Base-by-base conservation (phyloP, 768 basidiomycete genomes). In the Mycena galopus region DNA sequence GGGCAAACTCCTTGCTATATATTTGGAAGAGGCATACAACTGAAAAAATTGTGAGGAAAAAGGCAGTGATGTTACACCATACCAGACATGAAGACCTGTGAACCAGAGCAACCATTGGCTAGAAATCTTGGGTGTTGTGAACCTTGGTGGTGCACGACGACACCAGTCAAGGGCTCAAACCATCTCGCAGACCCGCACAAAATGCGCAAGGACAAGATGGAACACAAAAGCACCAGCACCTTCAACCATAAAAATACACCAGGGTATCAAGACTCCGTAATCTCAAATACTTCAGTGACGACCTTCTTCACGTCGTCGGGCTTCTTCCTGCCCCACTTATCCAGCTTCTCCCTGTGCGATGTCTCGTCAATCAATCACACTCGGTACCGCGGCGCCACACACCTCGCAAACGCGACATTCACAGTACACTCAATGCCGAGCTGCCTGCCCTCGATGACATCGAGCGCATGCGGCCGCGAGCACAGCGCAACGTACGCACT, bases 391-490 rank as follows among this genome's bases (percentile, higher is more conserved):
- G 19, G 2, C 0, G 37, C 55, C 62, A 29, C 39, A 8, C n/a
- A 73, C 64, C 79, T 69, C 21, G 78, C 78, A 19, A 50, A 61
- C 53, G 75, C 76, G 7, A 82, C 60, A 19, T 58, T 51, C 1
- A 77, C 73, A 2, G 78, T 74, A 21, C 76, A 75, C 44, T 78
- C 75, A 1, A 73, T 58, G 30, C 82, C 81, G 21, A 85, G 77
- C 71, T 76, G 69, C 9, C 77, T 68, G 27, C 74, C 82, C 71
- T 82, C 84, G 39, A 80, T 79, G 3, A 73, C 29, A 16, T 74
- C 74, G 8, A 80, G 65, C 60, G 78, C 65, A 10, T 73, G 56
- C 37, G 37, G 60, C 23, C 78, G 73, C 17, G 71, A 63, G 35
- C 77, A 77, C 57, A 81, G 67, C 14, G 61, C 74, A 37, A 76